Evolutionary conservation across 2,329 filamentous ascomycete species (phyloP), one percentile per base, ranked within the genome.

Genomic region (Didymella sp.): DNA sequence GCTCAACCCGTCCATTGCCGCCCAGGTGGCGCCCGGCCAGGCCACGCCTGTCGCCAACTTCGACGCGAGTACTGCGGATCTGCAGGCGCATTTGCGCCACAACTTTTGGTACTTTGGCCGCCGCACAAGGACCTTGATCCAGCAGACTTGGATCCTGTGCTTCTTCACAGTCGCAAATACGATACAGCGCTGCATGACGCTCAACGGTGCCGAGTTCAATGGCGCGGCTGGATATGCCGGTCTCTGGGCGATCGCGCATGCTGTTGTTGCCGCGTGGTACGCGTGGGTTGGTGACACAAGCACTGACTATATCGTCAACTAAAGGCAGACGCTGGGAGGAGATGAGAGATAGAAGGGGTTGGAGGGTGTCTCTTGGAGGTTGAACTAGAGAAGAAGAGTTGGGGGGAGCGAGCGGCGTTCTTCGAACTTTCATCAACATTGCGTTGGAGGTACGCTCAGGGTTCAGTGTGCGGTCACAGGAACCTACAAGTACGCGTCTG

Each of bases 201-300:
- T 97, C 19, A 81, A 85, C 41, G 89, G 91, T 4, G 86, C 91
- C 11, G 89, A 93, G 67, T 61, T 85, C 4, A 66, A 80, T 0
- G 94, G 93, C 11, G 91, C 92, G 1, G 78, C 81, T 3, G 85
- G 84, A 0, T 98, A 92, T 81, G 87, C 90, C 2, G 80, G 80
- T 21, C 80, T 94, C 31, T 97, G 92, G 92, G 85, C 85, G n/a
- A 67, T 82, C 21, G 89, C 89, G 6, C 84, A 85, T 3, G 72
- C 83, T 12, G 70, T 88, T 51, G 84, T 85, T 2, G 89, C 89
- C 76, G 81, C 64, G 72, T 84, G 72, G 75, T 84, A 73, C 79
- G 76, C 73, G 11, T 84, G 80, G 80, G 77, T 84, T 13, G 81
- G 78, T 12, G 76, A 81, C 21, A 71, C 69, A 6, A 68, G 66